Percentiles rank a stretch among this genome's conserved stretches.
phyloP scores from a whole-genome alignment of 257 asterid species.

The Prunella vulgaris region DNA sequence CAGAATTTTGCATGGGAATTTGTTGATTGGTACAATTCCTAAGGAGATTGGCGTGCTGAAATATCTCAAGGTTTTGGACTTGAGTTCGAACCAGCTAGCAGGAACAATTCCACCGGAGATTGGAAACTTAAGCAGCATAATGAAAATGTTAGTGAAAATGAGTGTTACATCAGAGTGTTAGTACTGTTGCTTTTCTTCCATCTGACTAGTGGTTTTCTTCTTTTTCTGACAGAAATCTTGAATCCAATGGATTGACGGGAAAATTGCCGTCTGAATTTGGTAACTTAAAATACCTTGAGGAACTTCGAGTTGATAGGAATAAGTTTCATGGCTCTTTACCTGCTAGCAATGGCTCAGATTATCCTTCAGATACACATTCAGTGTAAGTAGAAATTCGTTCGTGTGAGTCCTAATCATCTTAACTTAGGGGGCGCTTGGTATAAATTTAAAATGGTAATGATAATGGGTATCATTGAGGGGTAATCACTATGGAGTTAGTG shows the following conservation, averaged over 20 bases:
- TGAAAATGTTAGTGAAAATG: conserved; percentile 56
- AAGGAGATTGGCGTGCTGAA: conserved; percentile 67
- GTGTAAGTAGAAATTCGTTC: conserved; percentile 43
- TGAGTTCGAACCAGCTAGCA: conserved; percentile 65
- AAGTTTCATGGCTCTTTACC: conserved; percentile 67
- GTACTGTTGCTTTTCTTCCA: conserved; percentile 1
- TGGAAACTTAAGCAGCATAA: conserved; percentile 58
- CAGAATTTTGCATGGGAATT: conserved; percentile 77
- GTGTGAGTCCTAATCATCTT: background rate
- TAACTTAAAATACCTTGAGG: conserved; percentile 65
- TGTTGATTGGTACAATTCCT: conserved; percentile 68
- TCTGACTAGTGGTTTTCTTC: conserved; percentile 8
- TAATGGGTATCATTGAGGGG: no score
- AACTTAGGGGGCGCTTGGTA: no score
- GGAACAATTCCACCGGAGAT: conserved; percentile 73
- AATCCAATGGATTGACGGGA: conserved; percentile 86
- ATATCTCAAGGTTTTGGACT: conserved; percentile 68
- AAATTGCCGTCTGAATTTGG: conserved; percentile 77
- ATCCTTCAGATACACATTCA: conserved; percentile 40
- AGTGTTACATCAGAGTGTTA: conserved; percentile 3
- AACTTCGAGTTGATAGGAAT: conserved; percentile 81
- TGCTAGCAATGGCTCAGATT: conserved; percentile 52
- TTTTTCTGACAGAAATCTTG: conserved; percentile 43
- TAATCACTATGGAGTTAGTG: no score
- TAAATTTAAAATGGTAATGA: no score